A percentile compares a stretch with the other conserved stretches of the same genome.
Evolutionary conservation across 306 rosid genomes (phyloP).

Genomic region (Malus fusca): DNA sequence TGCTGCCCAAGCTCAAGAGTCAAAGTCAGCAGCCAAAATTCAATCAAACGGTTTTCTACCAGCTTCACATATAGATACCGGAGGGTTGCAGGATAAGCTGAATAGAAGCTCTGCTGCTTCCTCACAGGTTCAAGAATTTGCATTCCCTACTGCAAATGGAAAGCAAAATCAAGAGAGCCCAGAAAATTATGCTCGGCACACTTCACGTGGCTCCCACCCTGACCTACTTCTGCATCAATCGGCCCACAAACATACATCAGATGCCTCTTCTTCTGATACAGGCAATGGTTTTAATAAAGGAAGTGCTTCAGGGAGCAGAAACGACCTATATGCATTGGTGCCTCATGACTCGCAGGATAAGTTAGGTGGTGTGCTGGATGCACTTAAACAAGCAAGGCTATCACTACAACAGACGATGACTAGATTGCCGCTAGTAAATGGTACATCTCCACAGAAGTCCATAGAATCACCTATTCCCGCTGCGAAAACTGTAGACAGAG

Average conservation of each 20-base stretch:
- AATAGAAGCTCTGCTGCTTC: conserved; percentile 24
- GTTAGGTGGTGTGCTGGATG: conserved; percentile 59
- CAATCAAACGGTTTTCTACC: conserved; percentile 29
- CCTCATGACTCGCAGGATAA: conserved; percentile 40
- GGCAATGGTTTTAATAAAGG: conserved; percentile 19
- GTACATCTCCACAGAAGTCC: conserved; percentile 21
- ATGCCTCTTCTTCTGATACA: conserved; percentile 23
- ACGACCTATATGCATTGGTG: conserved; percentile 59
- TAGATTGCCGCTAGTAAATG: conserved; percentile 33
- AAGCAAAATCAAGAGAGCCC: conserved; percentile 35
- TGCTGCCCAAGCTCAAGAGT: conserved; percentile 30
- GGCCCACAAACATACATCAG: conserved; percentile 16
- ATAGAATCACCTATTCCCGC: conserved; percentile 27
- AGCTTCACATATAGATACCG: conserved; percentile 27
- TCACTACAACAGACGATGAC: conserved; percentile 56
- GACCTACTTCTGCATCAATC: conserved; percentile 17
- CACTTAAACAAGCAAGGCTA: conserved; percentile 69
- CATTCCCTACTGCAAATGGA: conserved; percentile 29
- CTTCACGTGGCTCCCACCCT: conserved; percentile 25
- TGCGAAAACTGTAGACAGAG: conserved; percentile 31
- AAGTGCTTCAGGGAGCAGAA: conserved; percentile 32
- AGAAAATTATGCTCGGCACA: conserved; percentile 23
- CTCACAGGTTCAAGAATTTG: conserved; percentile 39
- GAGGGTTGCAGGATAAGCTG: conserved; percentile 21
- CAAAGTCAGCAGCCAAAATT: conserved; percentile 27